These are phyloP conservation scores for Ammopiptanthus mongolicus DNA, from an alignment of 306 rosid species.

Conservation along the genomic window DNA sequence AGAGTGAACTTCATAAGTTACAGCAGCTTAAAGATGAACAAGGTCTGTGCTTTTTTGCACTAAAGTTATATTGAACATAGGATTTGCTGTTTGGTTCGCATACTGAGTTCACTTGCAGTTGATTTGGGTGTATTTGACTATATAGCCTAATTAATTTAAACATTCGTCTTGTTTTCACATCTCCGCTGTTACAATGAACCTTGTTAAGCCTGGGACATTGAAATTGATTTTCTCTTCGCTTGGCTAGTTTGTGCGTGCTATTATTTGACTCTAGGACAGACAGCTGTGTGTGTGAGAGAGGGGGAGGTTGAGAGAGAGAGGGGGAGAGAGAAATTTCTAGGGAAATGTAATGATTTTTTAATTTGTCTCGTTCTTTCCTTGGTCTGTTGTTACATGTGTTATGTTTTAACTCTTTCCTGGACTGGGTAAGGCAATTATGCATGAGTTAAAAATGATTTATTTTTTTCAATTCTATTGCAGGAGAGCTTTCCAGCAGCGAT, in stretches of 20 bases:
- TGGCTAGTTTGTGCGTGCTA: background rate
- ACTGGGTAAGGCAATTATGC: no score
- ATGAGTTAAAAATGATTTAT: background rate
- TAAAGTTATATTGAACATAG: background rate
- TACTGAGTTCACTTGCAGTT: background rate
- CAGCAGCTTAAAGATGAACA: constrained; percentile 98
- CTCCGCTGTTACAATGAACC: background rate
- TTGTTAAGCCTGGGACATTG: background rate
- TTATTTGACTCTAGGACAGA: background rate
- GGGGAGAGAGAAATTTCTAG: background rate
- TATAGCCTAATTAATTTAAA: background rate
- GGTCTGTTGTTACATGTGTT: no score
- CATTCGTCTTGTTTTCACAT: background rate
- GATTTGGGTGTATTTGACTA: background rate
- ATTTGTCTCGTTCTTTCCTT: no score
- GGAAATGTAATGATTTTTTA: no score
- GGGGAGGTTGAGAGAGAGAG: no score
- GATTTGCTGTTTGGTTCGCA: background rate
- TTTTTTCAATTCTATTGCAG: constrained; percentile 32
- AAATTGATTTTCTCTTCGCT: background rate
- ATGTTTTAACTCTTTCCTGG: no score
- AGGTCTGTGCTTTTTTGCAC: constrained; percentile 39
- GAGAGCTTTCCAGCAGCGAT: constrained; percentile 96
- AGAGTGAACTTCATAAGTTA: constrained; percentile 93
- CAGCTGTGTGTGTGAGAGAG: no score